Conservation (phyloP, 805 yeast species). For the Candida cerambycidarum region DNA sequence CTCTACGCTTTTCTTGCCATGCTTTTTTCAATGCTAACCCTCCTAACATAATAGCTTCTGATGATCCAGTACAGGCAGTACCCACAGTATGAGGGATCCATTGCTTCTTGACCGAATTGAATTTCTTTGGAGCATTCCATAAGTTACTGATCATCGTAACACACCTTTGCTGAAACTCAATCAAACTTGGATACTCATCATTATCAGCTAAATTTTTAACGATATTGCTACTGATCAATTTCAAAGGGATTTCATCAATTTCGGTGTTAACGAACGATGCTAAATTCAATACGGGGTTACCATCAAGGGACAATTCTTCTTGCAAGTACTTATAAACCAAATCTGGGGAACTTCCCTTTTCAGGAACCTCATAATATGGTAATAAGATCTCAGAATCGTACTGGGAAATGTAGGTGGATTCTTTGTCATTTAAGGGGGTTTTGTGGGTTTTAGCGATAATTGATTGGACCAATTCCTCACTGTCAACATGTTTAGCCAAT, state of each 20-base stretch:
- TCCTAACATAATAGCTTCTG: slow-evolving; percentile 92
- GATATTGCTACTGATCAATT: slow-evolving; percentile 65
- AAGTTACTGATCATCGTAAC: slow-evolving; percentile 73
- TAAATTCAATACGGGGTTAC: slow-evolving; percentile 77
- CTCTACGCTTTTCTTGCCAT: slow-evolving; percentile 73
- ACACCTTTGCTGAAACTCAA: slow-evolving; percentile 79
- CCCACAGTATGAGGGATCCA: slow-evolving; percentile 57
- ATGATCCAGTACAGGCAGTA: slow-evolving; percentile 90
- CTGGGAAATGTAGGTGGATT: slow-evolving; percentile 28
- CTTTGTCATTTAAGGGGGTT: slow-evolving; percentile 23
- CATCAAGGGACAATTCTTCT: slow-evolving; percentile 79
- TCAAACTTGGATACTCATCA: slow-evolving; percentile 87
- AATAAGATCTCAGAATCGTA: slow-evolving; percentile 30
- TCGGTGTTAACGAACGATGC: slow-evolving; percentile 89
- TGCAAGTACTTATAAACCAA: slow-evolving; percentile 62
- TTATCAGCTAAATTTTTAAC: slow-evolving; percentile 89
- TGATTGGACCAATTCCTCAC: slow-evolving; percentile 39
- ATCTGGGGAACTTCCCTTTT: slow-evolving; percentile 50
- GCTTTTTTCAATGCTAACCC: slow-evolving; percentile 89
- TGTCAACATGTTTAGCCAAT: slow-evolving; percentile 44
- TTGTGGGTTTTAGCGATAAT: slow-evolving; percentile 25
- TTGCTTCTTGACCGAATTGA: slow-evolving; percentile 23
- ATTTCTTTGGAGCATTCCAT: slow-evolving; percentile 67
- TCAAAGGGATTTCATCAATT: slow-evolving; percentile 41
- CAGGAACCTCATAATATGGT: slow-evolving; percentile 66